phyloP scores from a whole-genome alignment of 495 filamentous ascomycete species.

The Penicillium daleae region DNA sequence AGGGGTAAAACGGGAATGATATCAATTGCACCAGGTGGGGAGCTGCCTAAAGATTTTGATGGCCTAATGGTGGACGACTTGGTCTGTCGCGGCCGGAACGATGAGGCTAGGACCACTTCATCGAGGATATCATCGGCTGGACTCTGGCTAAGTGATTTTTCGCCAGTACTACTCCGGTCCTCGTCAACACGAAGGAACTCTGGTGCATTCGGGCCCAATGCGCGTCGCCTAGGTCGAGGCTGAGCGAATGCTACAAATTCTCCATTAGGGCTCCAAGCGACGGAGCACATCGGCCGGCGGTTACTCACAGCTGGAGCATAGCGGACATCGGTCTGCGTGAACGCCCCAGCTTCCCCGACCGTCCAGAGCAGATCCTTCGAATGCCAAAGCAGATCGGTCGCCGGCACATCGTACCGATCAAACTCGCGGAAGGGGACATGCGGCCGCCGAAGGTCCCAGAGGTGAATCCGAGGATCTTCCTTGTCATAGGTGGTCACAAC shows the following conservation, averaged over 20 bases:
- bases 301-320: conserved; percentile 81
- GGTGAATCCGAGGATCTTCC: conserved; percentile 70
- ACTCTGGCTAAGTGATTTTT: conserved; percentile 61
- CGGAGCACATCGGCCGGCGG: conserved; percentile 48
- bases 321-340: conserved; percentile 86
- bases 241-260: conserved; percentile 53
- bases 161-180: conserved; percentile 39
- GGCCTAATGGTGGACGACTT: conserved; percentile 38
- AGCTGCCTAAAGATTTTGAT: conserved; percentile 52
- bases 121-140: conserved; percentile 67
- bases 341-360: conserved; percentile 78
- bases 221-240: conserved; percentile 49
- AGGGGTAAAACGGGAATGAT: conserved; percentile 57
- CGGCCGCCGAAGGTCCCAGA: conserved; percentile 92
- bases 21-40: conserved; percentile 59
- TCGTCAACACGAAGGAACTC: conserved; percentile 40
- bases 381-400: conserved; percentile 85
- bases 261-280: conserved; percentile 52
- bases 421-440: conserved; percentile 87
- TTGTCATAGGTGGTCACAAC: conserved; percentile 69
- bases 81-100: conserved; percentile 45
- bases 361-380: conserved; percentile 91
- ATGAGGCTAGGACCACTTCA: conserved; percentile 58
- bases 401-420: conserved; percentile 68
- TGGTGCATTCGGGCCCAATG: conserved; percentile 37